Conservation (phyloP, 1,284 basidiomycete species). For the Pseudozyma sp. region DNA sequence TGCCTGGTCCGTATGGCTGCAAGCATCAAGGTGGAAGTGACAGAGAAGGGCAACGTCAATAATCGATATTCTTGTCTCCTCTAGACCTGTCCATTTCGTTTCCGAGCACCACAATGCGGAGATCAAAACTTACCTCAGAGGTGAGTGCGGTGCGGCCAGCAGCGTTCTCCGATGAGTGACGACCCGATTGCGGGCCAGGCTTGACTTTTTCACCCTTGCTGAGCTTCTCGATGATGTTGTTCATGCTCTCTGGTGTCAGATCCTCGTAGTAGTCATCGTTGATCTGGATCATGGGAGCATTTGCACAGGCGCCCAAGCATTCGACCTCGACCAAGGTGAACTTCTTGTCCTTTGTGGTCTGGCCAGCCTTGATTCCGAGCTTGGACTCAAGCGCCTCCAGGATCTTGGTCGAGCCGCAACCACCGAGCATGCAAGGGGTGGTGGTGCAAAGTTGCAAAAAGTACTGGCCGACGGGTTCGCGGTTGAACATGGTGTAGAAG, state of each 20-base stretch:
- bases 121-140: slow-evolving; percentile 75
- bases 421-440: slow-evolving; percentile 96
- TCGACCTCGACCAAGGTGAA: slow-evolving; percentile 98
- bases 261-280: slow-evolving; percentile 99
- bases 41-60: slow-evolving; percentile 4
- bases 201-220: slow-evolving; percentile 86
- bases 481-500: slow-evolving; percentile 93
- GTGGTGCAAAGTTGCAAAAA: slow-evolving; percentile 99
- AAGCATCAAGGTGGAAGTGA: not conserved
- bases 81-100: no score
- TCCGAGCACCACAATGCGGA: not conserved
- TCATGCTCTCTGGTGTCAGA: slow-evolving; percentile 88
- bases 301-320: slow-evolving; percentile 95
- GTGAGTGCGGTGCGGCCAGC: slow-evolving; percentile 82
- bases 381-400: slow-evolving; percentile 85
- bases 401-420: slow-evolving; percentile 84
- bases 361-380: slow-evolving; percentile 85
- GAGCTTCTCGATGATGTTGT: slow-evolving; percentile 87
- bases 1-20: slow-evolving; percentile 93
- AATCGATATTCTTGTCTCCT: not conserved
- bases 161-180: slow-evolving; percentile 85
- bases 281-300: slow-evolving; percentile 98
- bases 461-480: slow-evolving; percentile 90
- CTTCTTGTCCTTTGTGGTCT: slow-evolving; percentile 93
- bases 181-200: slow-evolving; percentile 88